Base-by-base conservation (phyloP, 1,284 basidiomycete genomes). In the Fereydounia khargensis region DNA sequence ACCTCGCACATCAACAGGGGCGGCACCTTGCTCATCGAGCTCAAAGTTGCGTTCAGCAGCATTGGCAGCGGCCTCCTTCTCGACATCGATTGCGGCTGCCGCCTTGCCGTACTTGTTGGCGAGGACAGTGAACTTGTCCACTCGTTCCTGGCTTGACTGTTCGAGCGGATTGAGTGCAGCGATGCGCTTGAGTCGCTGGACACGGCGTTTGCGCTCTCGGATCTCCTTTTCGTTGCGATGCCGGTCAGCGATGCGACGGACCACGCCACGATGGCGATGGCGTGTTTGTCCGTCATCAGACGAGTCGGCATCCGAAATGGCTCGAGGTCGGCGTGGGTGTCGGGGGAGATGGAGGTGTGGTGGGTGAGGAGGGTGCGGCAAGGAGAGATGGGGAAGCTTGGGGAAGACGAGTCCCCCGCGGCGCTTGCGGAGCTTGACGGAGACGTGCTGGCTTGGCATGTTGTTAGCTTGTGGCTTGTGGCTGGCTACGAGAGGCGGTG, bases 161-260 rank as follows among this genome's bases (percentile, higher is more conserved):
- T 54, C 42, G 13, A 59, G 41, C 8, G 56, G 56, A 20, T 59
- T 47, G 10, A 59, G 51, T 9, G 56, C 56, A 7, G 56, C 56
- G 14, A 59, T 59, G 0, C 58, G 38, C 9, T 47, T 20, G 45
- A 61, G 25, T 1, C 58, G 34, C 10, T 51, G 47, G 16, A 41
- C 34, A 0, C 58, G 41, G 20, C 58, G 33, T 11, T 33, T 22
- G 30, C 46, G 47, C 16, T 55, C 53, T 4, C 40, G 32, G 31
- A 48, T 50, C 25, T 52, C 38, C 13, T 35, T 40, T 16, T 52
- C 52, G 16, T 39, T 31, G 18, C 50, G 58, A 21, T 61, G 58
- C 19, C 27, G 39, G 21, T 52, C 45, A 0, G 46, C 58, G 16
- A 61, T 39, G 14, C 39, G 33, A 4, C 42, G 9, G 5, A 61